These are phyloP conservation scores for Artemisia tridentata DNA, from an alignment of 129 eudicot genomes.

Conservation along the genomic window DNA sequence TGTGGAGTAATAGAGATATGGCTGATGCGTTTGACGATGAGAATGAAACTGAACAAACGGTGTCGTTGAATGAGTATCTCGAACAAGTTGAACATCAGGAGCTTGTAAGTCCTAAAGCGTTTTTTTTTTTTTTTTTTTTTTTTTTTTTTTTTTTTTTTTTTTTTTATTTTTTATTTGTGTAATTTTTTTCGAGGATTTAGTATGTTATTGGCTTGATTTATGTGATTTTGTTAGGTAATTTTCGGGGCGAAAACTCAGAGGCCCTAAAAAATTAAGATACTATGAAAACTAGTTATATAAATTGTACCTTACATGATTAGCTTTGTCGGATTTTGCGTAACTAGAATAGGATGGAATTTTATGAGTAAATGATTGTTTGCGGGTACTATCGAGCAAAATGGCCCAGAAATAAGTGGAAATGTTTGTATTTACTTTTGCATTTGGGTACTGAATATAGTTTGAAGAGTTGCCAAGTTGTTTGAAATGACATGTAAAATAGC, in stretches of 20 bases:
- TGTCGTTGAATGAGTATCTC: slow-evolving; percentile 66
- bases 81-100: slow-evolving; percentile 75
- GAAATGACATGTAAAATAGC: neutral
- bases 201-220: neutral
- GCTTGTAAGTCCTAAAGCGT: slow-evolving; percentile 64
- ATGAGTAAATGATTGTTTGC: too few relatives aligned
- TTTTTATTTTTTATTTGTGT: neutral
- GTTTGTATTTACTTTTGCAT: too few relatives aligned
- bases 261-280: too few relatives aligned
- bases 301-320: too few relatives aligned
- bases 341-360: too few relatives aligned
- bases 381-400: too few relatives aligned
- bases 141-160: neutral
- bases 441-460: neutral
- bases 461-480: neutral
- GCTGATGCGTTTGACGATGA: slow-evolving; percentile 80
- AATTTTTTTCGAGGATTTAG: neutral
- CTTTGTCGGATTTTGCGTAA: too few relatives aligned
- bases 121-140: too few relatives aligned
- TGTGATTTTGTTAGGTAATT: neutral
- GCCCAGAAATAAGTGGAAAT: too few relatives aligned
- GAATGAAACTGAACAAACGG: slow-evolving; percentile 65
- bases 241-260: too few relatives aligned
- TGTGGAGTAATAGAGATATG: slow-evolving; percentile 28
- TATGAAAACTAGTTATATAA: too few relatives aligned